Evolutionary conservation across 148 eudicot genomes (phyloP), one percentile per base, ranked within the genome.

Genomic region (Rhododendron ferrugineum): DNA sequence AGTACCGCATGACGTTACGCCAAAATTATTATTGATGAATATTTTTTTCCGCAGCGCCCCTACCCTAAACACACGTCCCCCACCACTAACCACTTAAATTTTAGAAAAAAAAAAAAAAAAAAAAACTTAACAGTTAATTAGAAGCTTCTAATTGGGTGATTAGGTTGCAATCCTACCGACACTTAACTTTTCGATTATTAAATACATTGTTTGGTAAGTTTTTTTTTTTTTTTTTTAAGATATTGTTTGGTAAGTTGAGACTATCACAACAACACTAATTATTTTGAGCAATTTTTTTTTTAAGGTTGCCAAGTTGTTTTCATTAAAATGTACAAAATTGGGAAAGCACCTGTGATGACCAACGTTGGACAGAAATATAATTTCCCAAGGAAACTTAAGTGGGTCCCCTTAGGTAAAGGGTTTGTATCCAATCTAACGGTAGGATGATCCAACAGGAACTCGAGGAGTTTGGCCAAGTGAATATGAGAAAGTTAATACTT

Each of bases 361-460:
- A 56, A 73, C 54, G 18, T 64, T 81, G 11, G 56, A 81, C 70
- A 81, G 2, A 16, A 6, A 70, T 52, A 54, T 2, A 68, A 68
- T 28, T 26, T 37, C 14, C 75, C 75, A 64, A 47, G 73, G 47
- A n/a, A 18, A 60, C 30, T 26, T 3, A 60, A 58, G 50, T 49
- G 44, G 82, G 84, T 40, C 46, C 13, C n/a, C 32, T n/a, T 58
- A 52, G 86, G 82, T 84, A 44, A 49, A 79, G 81, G 86, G 79
- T 50, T 77, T 82, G 89, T 78, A 82, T 82, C 89, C 42, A 66
- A 85, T 78, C 87, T 86, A 88, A 86, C 85, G 86, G 88, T 86
- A 46, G 84, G 91, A 88, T 86, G 77, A 56, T 83, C 14, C 3
- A 14, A 15, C 23, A 15, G 16, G 22, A 54, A 54, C 0, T 1